Evolutionary conservation across 768 basidiomycete genomes (phyloP), one percentile per base, ranked within the genome.

Genomic region (Lactarius trivialis): DNA sequence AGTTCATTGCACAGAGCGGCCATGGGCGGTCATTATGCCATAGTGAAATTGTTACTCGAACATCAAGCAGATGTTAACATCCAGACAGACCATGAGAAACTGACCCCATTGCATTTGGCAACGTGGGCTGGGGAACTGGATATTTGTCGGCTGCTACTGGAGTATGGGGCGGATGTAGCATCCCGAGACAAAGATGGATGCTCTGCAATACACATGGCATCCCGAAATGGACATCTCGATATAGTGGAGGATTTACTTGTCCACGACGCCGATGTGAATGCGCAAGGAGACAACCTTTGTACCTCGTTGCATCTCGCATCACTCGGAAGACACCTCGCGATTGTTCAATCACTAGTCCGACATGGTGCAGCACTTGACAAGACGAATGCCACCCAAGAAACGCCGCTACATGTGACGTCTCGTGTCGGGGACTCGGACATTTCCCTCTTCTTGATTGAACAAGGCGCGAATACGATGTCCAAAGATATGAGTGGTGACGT

Each of bases 201-300:
- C 34, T 55, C 60, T 15, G 32, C 60, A 0, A 8, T 61, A 11
- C 60, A 61, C 37, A 4, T 2, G 6, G 60, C 55, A 12, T 32
- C 60, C 3, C 21, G 8, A 3, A 6, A 6, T 15, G 60, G 60
- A n/a, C 48, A 61, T 24, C 8, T 19, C 30, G 7, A 41, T 11
- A 15, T 60, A n/a, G 28, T 37, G 12, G 48, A 41, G 7, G 39
- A n/a, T 19, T 9, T 41, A 7, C 39, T 41, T 2, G 19, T 0
- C 39, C 19, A 57, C 8, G 30, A 32, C 4, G 56, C 43, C 4
- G 14, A 57, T 24, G 30, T 30, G 1, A 57, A 57, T n/a, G 21
- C 21, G 21, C 30, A 24, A 8, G 0, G 2, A 5, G n/a, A 8
- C 12, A 7, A 4, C 3, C 17, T 3, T 9, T 4, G 2, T 1